A percentile compares a stretch with the other conserved stretches of the same genome.
phyloP scores from a whole-genome alignment of 2,329 filamentous ascomycete species.

The Fusarium palustre region DNA sequence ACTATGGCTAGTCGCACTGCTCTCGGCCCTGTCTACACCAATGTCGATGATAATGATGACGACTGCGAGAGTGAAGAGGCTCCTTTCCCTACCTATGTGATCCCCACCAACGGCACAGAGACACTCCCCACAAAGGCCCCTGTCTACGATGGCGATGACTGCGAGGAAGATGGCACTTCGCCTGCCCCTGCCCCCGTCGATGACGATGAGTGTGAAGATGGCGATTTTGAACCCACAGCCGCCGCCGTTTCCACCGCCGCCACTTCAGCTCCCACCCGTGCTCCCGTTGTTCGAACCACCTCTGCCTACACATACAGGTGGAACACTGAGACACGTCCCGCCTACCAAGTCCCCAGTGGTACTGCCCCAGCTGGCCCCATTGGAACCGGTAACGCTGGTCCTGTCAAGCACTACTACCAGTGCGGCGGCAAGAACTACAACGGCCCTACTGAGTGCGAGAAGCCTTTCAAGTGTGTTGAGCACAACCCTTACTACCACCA shows the following conservation, averaged over 20 bases:
- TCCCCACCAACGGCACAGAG: slow-evolving; percentile 34
- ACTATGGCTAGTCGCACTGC: slow-evolving; percentile 35
- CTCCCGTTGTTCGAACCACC: slow-evolving; percentile 40
- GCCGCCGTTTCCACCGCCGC: neutral
- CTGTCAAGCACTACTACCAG: slow-evolving; percentile 39
- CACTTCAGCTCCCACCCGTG: slow-evolving; percentile 8
- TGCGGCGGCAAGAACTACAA: slow-evolving; percentile 39
- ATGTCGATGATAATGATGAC: slow-evolving; percentile 28
- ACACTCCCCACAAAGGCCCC: slow-evolving; percentile 11
- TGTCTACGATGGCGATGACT: slow-evolving; percentile 10
- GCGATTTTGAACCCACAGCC: slow-evolving; percentile 10
- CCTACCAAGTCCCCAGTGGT: slow-evolving; percentile 18
- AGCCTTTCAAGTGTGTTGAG: slow-evolving; percentile 31
- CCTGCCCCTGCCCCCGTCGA: slow-evolving; percentile 13
- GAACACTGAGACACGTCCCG: slow-evolving; percentile 36
- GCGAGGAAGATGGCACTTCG: neutral
- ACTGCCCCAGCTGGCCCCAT: slow-evolving; percentile 27
- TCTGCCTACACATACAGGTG: slow-evolving; percentile 34
- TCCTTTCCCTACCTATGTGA: slow-evolving; percentile 30
- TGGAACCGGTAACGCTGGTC: slow-evolving; percentile 18
- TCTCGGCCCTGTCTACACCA: slow-evolving; percentile 19
- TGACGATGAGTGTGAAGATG: slow-evolving; percentile 12
- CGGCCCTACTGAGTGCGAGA: slow-evolving; percentile 41
- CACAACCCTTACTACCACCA: slow-evolving; percentile 42
- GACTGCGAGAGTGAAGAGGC: slow-evolving; percentile 23